Evolutionary conservation across 805 yeast genomes (phyloP), one percentile per base, ranked within the genome.

Genomic region (Metschnikowia lachancei): DNA sequence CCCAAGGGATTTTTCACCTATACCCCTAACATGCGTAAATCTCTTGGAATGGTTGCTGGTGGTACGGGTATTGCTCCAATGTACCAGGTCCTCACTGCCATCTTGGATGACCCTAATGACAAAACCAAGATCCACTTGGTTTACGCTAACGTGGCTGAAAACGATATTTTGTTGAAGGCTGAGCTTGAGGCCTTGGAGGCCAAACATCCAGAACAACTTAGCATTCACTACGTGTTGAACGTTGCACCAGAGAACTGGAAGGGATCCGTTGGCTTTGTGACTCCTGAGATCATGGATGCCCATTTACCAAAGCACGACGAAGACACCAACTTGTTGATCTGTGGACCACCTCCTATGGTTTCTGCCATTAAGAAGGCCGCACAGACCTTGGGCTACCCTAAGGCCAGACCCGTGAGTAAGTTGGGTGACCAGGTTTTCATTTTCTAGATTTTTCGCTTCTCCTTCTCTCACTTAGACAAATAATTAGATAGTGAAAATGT

Each of bases 51-150:
- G 97, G 82, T 92, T 55, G 95, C 96, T 35, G 97, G 97, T 56
- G 98, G 97, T 61, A 88, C 97, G 32, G 97, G 97, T 65, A 85
- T 90, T 60, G 85, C 97, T 7, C 97, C 97, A 64, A 90, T 90
- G 97, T 88, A 82, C 68, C 97, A 90, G 73, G 83, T 90, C 56
- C 81, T 91, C 56, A 85, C 87, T 57, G 87, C 95, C 12, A 83
- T 91, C 55, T 82, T 82, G 58, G 70, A 74, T 47, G 81, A 91
- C 63, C 92, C 95, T 19, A 70, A 75, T 14, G 97, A 92, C 68
- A 76, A 74, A 40, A 91, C 97, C 49, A 78, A 82, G 60, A 81
- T 89, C 53, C 72, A 78, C 44, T 75, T 91, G 57, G 64, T 91
- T 35, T 92, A 85, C 63, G 97, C 96, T 58, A 88, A 87, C 60